Conservation (phyloP, 495 filamentous ascomycete species). For the Cercophora scortea region DNA sequence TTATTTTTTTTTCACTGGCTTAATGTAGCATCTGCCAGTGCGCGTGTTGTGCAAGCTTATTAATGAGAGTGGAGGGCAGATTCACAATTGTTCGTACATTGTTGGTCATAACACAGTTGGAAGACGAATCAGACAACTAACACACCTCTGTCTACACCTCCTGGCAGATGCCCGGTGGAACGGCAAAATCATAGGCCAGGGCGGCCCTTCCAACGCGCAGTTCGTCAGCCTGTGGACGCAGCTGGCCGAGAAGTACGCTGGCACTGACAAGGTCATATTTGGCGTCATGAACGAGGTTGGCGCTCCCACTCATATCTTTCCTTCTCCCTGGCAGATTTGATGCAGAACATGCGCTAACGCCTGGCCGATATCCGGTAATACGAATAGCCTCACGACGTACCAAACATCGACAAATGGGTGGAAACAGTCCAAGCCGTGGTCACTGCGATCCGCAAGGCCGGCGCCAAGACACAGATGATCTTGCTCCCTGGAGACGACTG, state of each 20-base stretch:
- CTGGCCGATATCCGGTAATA: no score
- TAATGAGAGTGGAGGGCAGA: slow-evolving; percentile 2
- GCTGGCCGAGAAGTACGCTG: slow-evolving; percentile 45
- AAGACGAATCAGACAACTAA: background rate
- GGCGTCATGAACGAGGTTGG: slow-evolving; percentile 52
- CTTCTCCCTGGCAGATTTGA: no score
- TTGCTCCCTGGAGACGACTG: slow-evolving; percentile 39
- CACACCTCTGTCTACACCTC: background rate
- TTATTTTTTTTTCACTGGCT: background rate
- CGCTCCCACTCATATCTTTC: slow-evolving; percentile 15
- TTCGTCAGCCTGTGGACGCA: slow-evolving; percentile 46
- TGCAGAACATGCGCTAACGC: no score
- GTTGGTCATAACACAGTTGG: background rate
- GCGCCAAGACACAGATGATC: slow-evolving; percentile 45
- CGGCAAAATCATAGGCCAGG: slow-evolving; percentile 48
- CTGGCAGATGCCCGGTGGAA: slow-evolving; percentile 45
- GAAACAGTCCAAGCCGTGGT: slow-evolving; percentile 45
- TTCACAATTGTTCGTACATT: slow-evolving; percentile 42
- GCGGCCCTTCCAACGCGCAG: slow-evolving; percentile 43
- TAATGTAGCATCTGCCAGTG: background rate
- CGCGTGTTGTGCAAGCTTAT: background rate
- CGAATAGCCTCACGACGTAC: slow-evolving; percentile 23
- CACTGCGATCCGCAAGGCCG: slow-evolving; percentile 41
- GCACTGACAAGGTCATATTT: slow-evolving; percentile 37
- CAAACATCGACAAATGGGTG: slow-evolving; percentile 43